These are phyloP conservation scores for Metarhizium rileyi DNA, from an alignment of 2,329 filamentous ascomycete genomes.

Conservation along the genomic window DNA sequence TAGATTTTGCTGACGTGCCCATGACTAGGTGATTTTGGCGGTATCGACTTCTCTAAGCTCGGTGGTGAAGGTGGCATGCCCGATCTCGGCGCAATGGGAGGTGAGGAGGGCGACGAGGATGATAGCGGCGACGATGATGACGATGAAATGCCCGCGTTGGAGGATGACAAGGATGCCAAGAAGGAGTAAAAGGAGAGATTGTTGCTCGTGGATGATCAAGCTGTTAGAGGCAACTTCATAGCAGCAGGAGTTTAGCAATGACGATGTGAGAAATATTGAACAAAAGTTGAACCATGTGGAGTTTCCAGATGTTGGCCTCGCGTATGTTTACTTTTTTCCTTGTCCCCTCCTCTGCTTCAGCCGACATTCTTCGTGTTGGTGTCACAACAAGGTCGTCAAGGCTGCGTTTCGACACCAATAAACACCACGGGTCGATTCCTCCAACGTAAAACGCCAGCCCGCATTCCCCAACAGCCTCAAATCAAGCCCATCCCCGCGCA, in stretches of 20 bases:
- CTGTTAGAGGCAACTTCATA: background rate
- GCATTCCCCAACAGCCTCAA: background rate
- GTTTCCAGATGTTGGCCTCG: background rate
- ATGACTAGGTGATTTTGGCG: conserved; percentile 61
- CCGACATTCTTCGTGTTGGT: background rate
- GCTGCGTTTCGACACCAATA: too few species aligned
- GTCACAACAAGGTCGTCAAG: too few species aligned
- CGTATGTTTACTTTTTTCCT: background rate
- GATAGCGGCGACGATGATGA: conserved; percentile 54
- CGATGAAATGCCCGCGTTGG: conserved; percentile 78
- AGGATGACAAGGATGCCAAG: conserved; percentile 33
- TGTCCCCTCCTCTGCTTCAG: background rate
- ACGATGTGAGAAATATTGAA: background rate
- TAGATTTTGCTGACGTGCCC: background rate
- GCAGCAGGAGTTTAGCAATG: background rate
- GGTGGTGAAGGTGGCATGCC: conserved; percentile 38
- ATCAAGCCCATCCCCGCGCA: too few species aligned
- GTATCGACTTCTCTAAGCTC: conserved; percentile 92
- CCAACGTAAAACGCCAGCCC: background rate
- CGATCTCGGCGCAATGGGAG: conserved; percentile 31
- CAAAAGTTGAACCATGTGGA: background rate
- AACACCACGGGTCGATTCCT: too few species aligned
- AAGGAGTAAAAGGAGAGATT: conserved; percentile 22
- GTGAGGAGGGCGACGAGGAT: conserved; percentile 33
- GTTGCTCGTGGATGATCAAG: conserved; percentile 3